Evolutionary conservation across 331 rosid species (phyloP).

Genomic region (Ulmus americana): DNA sequence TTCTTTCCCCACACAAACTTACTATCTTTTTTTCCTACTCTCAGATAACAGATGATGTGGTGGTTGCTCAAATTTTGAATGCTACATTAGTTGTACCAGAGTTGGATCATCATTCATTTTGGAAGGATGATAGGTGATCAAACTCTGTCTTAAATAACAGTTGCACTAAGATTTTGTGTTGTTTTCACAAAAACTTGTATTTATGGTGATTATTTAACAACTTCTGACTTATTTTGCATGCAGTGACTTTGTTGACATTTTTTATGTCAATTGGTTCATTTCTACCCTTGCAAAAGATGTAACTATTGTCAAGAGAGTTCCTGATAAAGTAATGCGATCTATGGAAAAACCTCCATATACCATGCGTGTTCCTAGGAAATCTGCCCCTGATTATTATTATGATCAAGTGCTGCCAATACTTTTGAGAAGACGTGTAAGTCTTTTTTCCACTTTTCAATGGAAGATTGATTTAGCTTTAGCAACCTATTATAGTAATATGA

Average conservation of each 20-base stretch:
- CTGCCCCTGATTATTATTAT: conserved; percentile 87
- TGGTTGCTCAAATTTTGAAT: conserved; percentile 89
- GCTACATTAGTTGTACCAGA: conserved; percentile 95
- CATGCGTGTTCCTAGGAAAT: conserved; percentile 97
- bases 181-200: not conserved
- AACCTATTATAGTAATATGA: not conserved
- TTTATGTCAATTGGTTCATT: conserved; percentile 84
- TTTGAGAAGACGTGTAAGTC: conserved; percentile 67
- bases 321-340: conserved; percentile 76
- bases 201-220: conserved; percentile 4
- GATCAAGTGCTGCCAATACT: conserved; percentile 97
- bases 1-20: not conserved
- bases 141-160: not conserved
- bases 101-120: conserved; percentile 89
- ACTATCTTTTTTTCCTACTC: conserved; percentile 10
- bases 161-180: not conserved
- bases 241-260: conserved; percentile 83
- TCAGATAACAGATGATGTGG: conserved; percentile 97
- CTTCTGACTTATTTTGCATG: conserved; percentile 18
- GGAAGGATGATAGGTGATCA: conserved; percentile 88
- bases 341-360: conserved; percentile 98
- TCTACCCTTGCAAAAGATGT: conserved; percentile 85
- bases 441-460: not conserved
- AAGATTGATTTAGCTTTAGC: not conserved
- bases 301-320: conserved; percentile 77